These are phyloP conservation scores for Penicillium cataractarum DNA, from an alignment of 495 filamentous ascomycete species.

Conservation along the genomic window DNA sequence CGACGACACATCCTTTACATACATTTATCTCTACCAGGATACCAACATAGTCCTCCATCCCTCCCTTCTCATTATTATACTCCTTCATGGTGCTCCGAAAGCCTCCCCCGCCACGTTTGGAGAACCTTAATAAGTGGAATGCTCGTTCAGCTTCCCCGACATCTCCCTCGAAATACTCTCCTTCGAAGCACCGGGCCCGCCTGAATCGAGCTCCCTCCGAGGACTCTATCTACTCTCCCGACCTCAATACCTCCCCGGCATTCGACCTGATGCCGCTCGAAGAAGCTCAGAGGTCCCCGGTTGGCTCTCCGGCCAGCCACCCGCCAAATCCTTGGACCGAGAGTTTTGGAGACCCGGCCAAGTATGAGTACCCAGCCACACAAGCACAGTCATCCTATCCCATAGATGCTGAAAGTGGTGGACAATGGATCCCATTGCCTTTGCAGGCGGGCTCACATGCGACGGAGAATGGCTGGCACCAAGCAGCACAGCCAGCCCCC, in stretches of 20 bases:
- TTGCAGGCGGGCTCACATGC: slow-evolving; percentile 34
- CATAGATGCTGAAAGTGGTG: slow-evolving; percentile 13
- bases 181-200: slow-evolving; percentile 35
- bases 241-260: slow-evolving; percentile 48
- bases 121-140: slow-evolving; percentile 42
- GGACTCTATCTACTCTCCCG: slow-evolving; percentile 47
- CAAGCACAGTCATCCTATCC: slow-evolving; percentile 6
- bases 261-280: slow-evolving; percentile 51
- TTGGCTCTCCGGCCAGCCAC: slow-evolving; percentile 35
- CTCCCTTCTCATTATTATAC: background rate
- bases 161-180: slow-evolving; percentile 38
- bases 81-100: slow-evolving; percentile 54
- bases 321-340: slow-evolving; percentile 42
- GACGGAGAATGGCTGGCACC: slow-evolving; percentile 31
- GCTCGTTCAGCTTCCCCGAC: slow-evolving; percentile 31
- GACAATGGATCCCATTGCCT: slow-evolving; percentile 27
- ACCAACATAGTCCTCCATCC: background rate
- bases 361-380: slow-evolving; percentile 15
- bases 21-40: background rate
- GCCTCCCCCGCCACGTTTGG: slow-evolving; percentile 47
- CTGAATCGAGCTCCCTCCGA: slow-evolving; percentile 37
- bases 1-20: background rate
- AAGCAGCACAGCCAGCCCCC: background rate
- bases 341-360: slow-evolving; percentile 30
- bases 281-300: slow-evolving; percentile 47